phyloP scores from a whole-genome alignment of 2,329 filamentous ascomycete genomes.

The Coniochaeta sp. region DNA sequence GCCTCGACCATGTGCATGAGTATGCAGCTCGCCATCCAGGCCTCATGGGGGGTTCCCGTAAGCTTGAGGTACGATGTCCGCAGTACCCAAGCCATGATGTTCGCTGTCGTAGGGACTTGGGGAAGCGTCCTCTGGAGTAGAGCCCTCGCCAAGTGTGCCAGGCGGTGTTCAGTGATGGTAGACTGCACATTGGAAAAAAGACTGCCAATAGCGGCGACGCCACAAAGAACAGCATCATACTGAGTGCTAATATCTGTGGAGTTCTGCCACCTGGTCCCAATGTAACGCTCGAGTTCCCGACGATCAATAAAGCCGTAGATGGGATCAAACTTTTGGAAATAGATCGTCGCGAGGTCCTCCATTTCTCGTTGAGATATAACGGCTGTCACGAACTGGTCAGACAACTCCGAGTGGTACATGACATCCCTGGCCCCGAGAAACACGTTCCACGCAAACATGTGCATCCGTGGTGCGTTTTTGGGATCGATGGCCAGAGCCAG shows the following conservation, averaged over 20 bases:
- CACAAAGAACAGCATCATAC: conserved; percentile 42
- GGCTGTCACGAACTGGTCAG: conserved; percentile 30
- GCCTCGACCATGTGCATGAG: conserved; percentile 52
- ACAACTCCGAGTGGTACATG: conserved; percentile 15
- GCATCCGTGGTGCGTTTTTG: conserved; percentile 41
- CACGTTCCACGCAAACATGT: conserved; percentile 49
- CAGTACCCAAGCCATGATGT: conserved; percentile 44
- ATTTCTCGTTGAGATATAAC: conserved; percentile 40
- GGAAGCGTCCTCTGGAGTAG: conserved; percentile 33
- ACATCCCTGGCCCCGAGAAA: conserved; percentile 20
- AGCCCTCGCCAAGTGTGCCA: conserved; percentile 36
- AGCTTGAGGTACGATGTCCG: conserved; percentile 45
- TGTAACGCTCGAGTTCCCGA: conserved; percentile 19
- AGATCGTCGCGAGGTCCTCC: conserved; percentile 34
- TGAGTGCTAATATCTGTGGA: conserved; percentile 17
- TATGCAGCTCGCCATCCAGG: conserved; percentile 50
- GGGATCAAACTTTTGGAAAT: conserved; percentile 44
- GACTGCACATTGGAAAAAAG: conserved; percentile 39
- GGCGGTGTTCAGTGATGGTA: conserved; percentile 30
- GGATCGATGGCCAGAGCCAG: conserved; percentile 46
- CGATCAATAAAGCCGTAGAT: conserved; percentile 42
- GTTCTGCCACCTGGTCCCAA: conserved; percentile 25
- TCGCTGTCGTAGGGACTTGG: conserved; percentile 23
- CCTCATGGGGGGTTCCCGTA: conserved; percentile 42
- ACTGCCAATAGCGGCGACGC: conserved; percentile 45